Percentiles rank a stretch among this genome's conserved stretches.
Conservation (phyloP, 345 rosid genomes). For the Theobroma cacao region DNA sequence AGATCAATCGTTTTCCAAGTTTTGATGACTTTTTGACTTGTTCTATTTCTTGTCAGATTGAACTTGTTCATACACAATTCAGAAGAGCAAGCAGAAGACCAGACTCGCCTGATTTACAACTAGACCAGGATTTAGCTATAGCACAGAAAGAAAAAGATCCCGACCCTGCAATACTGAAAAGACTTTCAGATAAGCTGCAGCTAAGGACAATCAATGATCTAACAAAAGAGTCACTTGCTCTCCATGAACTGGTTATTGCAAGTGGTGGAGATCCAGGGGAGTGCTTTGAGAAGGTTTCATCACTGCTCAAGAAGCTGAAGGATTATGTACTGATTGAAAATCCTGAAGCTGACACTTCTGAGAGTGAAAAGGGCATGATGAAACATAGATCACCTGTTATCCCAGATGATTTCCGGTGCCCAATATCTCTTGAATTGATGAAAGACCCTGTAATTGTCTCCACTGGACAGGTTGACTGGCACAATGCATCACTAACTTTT, state of each 20-base stretch:
- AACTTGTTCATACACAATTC: conserved; percentile 86
- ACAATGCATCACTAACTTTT: neutral
- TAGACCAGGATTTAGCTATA: conserved; percentile 60
- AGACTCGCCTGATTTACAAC: conserved; percentile 63
- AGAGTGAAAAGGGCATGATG: conserved; percentile 37
- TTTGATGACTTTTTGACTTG: neutral
- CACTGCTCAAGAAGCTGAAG: conserved; percentile 70
- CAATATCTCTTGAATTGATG: conserved; percentile 96
- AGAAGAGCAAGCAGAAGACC: conserved; percentile 70
- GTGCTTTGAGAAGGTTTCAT: conserved; percentile 55
- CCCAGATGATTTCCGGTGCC: conserved; percentile 97
- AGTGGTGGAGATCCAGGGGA: conserved; percentile 62
- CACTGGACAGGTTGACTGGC: conserved; percentile 78
- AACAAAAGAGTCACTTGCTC: conserved; percentile 73
- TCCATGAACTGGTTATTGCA: conserved; percentile 69
- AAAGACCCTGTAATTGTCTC: conserved; percentile 98
- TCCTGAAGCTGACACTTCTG: conserved; percentile 50
- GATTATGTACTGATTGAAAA: conserved; percentile 52
- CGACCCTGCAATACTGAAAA: conserved; percentile 51
- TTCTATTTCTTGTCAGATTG: conserved; percentile 41
- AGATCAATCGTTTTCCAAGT: neutral
- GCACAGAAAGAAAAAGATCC: conserved; percentile 59
- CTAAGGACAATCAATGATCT: conserved; percentile 74
- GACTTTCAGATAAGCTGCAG: conserved; percentile 80
- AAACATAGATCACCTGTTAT: conserved; percentile 92